Evolutionary conservation across 495 filamentous ascomycete genomes (phyloP).

Genomic region (Opeltia flavorubescens): DNA sequence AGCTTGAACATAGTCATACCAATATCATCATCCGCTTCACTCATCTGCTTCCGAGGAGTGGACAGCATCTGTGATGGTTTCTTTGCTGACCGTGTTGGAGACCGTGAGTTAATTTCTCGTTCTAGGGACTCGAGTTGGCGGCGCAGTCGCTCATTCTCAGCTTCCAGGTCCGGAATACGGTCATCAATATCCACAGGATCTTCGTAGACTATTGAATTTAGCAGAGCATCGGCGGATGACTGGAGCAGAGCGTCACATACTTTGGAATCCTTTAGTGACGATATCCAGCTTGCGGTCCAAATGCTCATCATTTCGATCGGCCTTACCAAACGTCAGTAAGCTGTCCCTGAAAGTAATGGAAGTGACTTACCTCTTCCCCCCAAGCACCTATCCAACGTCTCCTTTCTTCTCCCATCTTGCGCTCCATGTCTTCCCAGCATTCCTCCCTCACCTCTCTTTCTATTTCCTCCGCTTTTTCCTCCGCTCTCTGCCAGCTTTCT

Average conservation of each 20-base stretch:
- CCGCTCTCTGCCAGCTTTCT: constrained; percentile 39
- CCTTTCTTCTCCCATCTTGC: constrained; percentile 55
- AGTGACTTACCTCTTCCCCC: constrained; percentile 49
- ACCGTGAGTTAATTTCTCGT: constrained; percentile 31
- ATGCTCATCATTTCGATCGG: constrained; percentile 58
- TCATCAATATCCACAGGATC: constrained; percentile 26
- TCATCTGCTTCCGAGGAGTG: constrained; percentile 1
- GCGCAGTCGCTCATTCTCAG: constrained; percentile 34
- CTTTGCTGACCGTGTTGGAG: constrained; percentile 22
- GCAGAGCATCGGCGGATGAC: neutral
- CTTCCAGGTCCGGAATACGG: constrained; percentile 28
- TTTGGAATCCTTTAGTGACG: constrained; percentile 53
- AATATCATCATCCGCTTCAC: constrained; percentile 25
- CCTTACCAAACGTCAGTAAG: constrained; percentile 20
- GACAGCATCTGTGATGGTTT: constrained; percentile 17
- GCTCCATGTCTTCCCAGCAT: constrained; percentile 75
- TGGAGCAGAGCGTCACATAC: constrained; percentile 14
- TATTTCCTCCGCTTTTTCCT: constrained; percentile 54
- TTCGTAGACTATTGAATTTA: constrained; percentile 28
- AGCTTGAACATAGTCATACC: constrained; percentile 23
- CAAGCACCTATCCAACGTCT: constrained; percentile 60
- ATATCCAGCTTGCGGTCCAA: constrained; percentile 85
- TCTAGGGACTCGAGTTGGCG: constrained; percentile 31
- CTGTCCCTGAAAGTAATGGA: constrained; percentile 8
- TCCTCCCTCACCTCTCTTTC: constrained; percentile 87